A percentile compares a stretch with the other conserved stretches of the same genome.
Conservation (phyloP, 805 yeast genomes). For the Candida saitoana region DNA sequence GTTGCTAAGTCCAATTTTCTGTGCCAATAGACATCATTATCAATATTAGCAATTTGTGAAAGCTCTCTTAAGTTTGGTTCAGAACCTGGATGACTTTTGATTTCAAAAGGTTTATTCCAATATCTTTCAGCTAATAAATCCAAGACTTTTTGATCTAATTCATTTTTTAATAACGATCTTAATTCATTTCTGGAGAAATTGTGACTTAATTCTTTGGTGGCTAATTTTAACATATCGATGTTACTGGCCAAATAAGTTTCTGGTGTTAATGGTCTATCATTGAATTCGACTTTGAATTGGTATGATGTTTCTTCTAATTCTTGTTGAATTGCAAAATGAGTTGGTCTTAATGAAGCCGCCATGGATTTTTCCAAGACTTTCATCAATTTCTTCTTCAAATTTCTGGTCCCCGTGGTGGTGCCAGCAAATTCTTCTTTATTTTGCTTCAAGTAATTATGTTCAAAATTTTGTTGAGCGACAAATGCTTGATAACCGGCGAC, state of each 20-base stretch:
- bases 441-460: slow-evolving; percentile 54
- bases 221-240: slow-evolving; percentile 78
- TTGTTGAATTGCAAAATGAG: slow-evolving; percentile 76
- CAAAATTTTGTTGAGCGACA: slow-evolving; percentile 62
- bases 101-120: slow-evolving; percentile 68
- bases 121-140: slow-evolving; percentile 85
- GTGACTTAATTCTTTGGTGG: slow-evolving; percentile 81
- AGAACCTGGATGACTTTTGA: slow-evolving; percentile 10
- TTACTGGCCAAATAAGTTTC: slow-evolving; percentile 91
- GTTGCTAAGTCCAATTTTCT: slow-evolving; percentile 80
- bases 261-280: slow-evolving; percentile 90
- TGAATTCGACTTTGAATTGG: slow-evolving; percentile 92
- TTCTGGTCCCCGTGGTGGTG: slow-evolving; percentile 71
- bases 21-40: slow-evolving; percentile 82
- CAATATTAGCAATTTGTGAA: slow-evolving; percentile 42
- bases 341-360: slow-evolving; percentile 85
- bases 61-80: slow-evolving; percentile 56
- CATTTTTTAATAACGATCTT: slow-evolving; percentile 70
- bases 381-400: slow-evolving; percentile 75
- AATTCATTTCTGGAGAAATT: slow-evolving; percentile 81
- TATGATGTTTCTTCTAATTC: slow-evolving; percentile 93
- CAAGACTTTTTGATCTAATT: slow-evolving; percentile 82
- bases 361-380: slow-evolving; percentile 83
- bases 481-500: slow-evolving; percentile 57
- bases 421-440: slow-evolving; percentile 56